These are phyloP conservation scores for Aspergillus nidulans DNA, from an alignment of 495 filamentous ascomycete species.

Conservation along the genomic window DNA sequence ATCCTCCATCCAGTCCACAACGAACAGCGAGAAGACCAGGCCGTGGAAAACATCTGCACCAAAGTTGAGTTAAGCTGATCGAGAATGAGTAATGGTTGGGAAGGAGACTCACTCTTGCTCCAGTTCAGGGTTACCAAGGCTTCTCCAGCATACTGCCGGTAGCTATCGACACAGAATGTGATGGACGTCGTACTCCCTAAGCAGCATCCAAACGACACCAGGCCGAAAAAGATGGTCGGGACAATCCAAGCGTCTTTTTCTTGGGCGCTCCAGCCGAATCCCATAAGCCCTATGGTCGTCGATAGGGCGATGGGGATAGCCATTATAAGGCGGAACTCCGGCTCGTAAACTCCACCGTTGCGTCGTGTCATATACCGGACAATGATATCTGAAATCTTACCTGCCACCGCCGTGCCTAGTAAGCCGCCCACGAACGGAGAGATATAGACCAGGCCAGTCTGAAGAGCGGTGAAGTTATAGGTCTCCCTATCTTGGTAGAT, in stretches of 20 bases:
- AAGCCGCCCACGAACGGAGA: constrained; percentile 86
- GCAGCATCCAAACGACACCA: constrained; percentile 90
- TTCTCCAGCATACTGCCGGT: constrained; percentile 90
- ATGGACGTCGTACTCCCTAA: constrained; percentile 91
- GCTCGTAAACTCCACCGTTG: constrained; percentile 94
- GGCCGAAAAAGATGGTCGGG: constrained; percentile 86
- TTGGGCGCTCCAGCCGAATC: constrained; percentile 85
- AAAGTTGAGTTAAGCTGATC: no score
- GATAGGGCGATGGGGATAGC: constrained; percentile 72
- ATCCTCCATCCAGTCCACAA: constrained; percentile 74
- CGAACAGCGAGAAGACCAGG: constrained; percentile 84
- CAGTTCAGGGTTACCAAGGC: constrained; percentile 94
- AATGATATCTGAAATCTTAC: constrained; percentile 81
- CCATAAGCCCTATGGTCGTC: constrained; percentile 84
- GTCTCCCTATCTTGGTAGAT: constrained; percentile 62
- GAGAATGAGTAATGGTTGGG: background rate
- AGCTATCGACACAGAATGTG: constrained; percentile 91
- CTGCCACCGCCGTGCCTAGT: constrained; percentile 85
- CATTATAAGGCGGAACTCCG: constrained; percentile 94
- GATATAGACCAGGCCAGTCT: constrained; percentile 83
- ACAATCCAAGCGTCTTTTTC: constrained; percentile 79
- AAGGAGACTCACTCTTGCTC: constrained; percentile 62
- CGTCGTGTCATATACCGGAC: constrained; percentile 71
- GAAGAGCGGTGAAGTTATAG: constrained; percentile 77
- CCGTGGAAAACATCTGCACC: constrained; percentile 77